Base-by-base conservation (phyloP, 192 early-diverging fungal genomes). In the Coemansia sp. region DNA sequence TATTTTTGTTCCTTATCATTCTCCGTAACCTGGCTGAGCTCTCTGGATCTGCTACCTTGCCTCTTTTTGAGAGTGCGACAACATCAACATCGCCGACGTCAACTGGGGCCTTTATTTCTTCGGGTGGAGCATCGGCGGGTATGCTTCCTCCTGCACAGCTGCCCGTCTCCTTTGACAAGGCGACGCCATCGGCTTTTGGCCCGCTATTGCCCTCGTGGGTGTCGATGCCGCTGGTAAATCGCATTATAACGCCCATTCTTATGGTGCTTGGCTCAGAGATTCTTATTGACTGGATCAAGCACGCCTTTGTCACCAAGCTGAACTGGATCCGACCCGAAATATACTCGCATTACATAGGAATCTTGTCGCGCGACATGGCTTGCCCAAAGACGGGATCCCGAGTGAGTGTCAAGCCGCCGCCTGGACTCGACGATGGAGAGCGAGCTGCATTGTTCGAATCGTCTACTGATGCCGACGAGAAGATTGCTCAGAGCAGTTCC, bases 271-370 rank as follows among this genome's bases (percentile, higher is more conserved):
- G 87, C 0, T 94, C 95, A 43, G 98, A 98, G 74, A 80, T 97
- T 10, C 67, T 97, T 18, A 95, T 98, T 7, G 96, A 99, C 76
- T 98, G 95, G 93, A 77, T 98, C 61, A 99, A 99, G 77, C 98
- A 99, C 76, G 93, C 98, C 0, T 99, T 99, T 75, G 94, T 99
- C 56, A 93, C 92, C 12, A 98, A 98, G 69, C 97, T 98, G 77
- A 99, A 99, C 77, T 90, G 92, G 66, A 93, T 98, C 65, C 76
- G 91, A 32, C 92, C 94, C 5, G 87, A 89, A 37, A 89, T 98
- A 1, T 99, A 99, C 79, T 87, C 84, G 11, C 87, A 89, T 56
- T 99, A 92, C 70, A 85, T 88, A 5, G 95, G 96, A 65, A 89
- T 95, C 49, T 76, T 99, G 40, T 95, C 94, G 67, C 84, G 90